Conservation (phyloP, 495 filamentous ascomycete species). For the Beverwykella pulmonaria region DNA sequence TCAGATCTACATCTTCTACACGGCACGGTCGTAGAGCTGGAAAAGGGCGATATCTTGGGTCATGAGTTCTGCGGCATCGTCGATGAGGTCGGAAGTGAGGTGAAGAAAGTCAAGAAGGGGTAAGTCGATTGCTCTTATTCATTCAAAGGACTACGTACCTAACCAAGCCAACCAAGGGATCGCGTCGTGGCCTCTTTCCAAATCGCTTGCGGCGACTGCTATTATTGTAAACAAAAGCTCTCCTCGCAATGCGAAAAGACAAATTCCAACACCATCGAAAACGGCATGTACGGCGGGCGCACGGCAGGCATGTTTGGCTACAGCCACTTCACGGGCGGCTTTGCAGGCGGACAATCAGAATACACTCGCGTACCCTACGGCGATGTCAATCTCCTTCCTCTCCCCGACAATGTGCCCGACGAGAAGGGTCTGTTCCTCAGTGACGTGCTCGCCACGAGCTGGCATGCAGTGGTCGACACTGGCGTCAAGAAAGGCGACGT, state of each 20-base stretch:
- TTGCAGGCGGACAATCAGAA: conserved; percentile 87
- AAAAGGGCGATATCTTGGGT: conserved; percentile 85
- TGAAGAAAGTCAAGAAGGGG: conserved; percentile 64
- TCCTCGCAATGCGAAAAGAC: conserved; percentile 79
- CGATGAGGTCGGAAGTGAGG: conserved; percentile 65
- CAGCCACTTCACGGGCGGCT: conserved; percentile 82
- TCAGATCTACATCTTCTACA: conserved; percentile 84
- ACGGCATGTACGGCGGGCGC: conserved; percentile 63
- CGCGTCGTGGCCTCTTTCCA: conserved; percentile 86
- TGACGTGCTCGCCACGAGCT: conserved; percentile 77
- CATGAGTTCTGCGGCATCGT: conserved; percentile 89
- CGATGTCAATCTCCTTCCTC: conserved; percentile 78
- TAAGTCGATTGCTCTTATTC: not conserved
- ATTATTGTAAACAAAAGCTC: conserved; percentile 74
- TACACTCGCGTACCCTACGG: conserved; percentile 81
- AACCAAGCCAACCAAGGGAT: conserved; percentile 44
- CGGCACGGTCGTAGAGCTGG: conserved; percentile 66
- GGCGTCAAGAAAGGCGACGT: conserved; percentile 75
- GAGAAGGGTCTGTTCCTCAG: conserved; percentile 84
- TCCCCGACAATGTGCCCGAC: conserved; percentile 80
- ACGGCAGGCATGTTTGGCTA: conserved; percentile 78
- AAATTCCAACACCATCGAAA: conserved; percentile 68
- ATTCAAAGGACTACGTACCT: not conserved
- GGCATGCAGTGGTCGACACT: conserved; percentile 82
- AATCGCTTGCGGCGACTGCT: conserved; percentile 78